A percentile compares a stretch with the other conserved stretches of the same genome.
phyloP scores from a whole-genome alignment of 306 rosid species.

The Glycine latifolia region DNA sequence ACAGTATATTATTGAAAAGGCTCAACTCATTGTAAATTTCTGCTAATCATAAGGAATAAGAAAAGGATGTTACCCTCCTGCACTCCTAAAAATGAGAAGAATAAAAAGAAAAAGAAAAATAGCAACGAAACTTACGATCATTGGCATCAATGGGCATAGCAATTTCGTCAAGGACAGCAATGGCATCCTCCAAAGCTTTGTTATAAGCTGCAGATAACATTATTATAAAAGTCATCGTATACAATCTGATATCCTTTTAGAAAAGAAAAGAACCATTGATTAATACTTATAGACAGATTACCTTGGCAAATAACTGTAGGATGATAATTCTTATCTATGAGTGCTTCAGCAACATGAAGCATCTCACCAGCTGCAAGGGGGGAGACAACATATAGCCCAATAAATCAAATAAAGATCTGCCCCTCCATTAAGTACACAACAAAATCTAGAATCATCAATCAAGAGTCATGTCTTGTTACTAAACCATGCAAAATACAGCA shows the following conservation, averaged over 20 bases:
- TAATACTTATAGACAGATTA: neutral
- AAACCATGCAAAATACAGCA: constrained; percentile 4
- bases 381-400: neutral
- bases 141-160: neutral
- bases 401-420: neutral
- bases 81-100: no score
- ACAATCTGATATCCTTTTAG: neutral
- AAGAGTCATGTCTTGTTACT: neutral
- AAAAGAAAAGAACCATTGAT: neutral
- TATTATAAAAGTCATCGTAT: neutral
- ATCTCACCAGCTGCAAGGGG: constrained; percentile 3
- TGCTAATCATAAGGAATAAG: neutral
- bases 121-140: neutral
- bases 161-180: constrained; percentile 5
- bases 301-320: neutral
- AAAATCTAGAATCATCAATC: constrained; percentile 1
- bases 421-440: neutral
- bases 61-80: neutral
- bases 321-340: neutral
- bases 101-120: neutral
- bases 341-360: neutral
- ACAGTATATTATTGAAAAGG: neutral
- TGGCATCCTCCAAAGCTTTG: constrained; percentile 6
- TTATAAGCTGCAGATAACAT: constrained; percentile 1
- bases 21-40: neutral